These are phyloP conservation scores for Shiraia bambusicola DNA, from an alignment of 2,329 filamentous ascomycete genomes.

Conservation along the genomic window DNA sequence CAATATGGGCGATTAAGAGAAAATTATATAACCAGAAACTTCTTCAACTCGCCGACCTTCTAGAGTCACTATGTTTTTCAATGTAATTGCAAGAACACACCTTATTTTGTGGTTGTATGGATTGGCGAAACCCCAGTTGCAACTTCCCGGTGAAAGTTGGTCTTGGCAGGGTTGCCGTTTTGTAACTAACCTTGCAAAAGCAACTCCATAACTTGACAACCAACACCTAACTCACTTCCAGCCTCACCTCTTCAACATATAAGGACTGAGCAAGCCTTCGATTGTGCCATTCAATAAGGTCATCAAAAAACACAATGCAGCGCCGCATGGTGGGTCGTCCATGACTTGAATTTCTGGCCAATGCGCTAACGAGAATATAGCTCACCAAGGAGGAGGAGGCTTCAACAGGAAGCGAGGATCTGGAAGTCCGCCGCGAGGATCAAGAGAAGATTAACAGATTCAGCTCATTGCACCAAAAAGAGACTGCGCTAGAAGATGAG, in stretches of 20 bases:
- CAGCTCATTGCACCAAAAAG: slow-evolving; percentile 87
- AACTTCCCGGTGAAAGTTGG: too few species aligned
- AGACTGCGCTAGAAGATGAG: slow-evolving; percentile 76
- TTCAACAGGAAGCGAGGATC: slow-evolving; percentile 71
- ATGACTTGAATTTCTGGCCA: slow-evolving; percentile 5
- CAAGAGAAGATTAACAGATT: slow-evolving; percentile 99
- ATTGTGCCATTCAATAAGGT: too few species aligned
- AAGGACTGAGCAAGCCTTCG: too few species aligned
- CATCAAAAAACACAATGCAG: slow-evolving; percentile 32
- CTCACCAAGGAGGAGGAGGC: slow-evolving; percentile 91
- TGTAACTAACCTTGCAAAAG: too few species aligned
- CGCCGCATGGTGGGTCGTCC: slow-evolving; percentile 49
- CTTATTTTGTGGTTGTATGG: neutral
- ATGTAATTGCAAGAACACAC: too few species aligned
- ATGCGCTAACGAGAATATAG: slow-evolving; percentile 52
- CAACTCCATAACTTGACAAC: neutral
- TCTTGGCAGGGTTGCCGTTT: too few species aligned
- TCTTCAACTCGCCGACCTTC: neutral
- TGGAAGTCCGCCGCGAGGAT: slow-evolving; percentile 92
- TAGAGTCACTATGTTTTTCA: neutral
- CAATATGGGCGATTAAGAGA: too few species aligned
- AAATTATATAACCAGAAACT: too few species aligned
- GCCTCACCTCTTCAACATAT: neutral
- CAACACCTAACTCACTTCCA: neutral
- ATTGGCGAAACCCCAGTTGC: too few species aligned